Base-by-base conservation (phyloP, 345 rosid genomes). In the Populus tremula region DNA sequence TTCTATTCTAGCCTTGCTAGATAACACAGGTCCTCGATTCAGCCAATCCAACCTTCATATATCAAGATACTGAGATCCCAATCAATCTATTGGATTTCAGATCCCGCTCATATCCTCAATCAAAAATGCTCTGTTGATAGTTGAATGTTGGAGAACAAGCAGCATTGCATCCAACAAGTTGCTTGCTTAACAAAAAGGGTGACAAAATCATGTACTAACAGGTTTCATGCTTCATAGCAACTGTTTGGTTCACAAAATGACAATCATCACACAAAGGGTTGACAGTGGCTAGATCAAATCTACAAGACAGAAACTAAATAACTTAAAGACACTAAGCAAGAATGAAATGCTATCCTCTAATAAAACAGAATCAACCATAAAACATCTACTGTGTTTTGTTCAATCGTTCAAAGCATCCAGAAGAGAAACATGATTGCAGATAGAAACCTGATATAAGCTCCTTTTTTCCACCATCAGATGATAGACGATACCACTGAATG, bases 401-500 rank as follows among this genome's bases (percentile, higher is more conserved):
- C 31, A 25, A 23, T 25, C 54, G 53, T 25, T 5, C 36, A 38
- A 9, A 39, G 29, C 63, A 73, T 62, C 54, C 69, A 4, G 23
- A 61, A 61, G 18, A 35, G 23, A 16, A 62, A 17, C 41, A 27
- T 56, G 29, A 61, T 39, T 54, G 38, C n/a, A 31, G 62, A 20
- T 39, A 49, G 35, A 54, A 77, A 96, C 99, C 99, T 87, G 99
- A 94, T 84, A 96, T 93, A 76, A 84, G 90, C 79, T 91, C 95
- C 84, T 80, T 93, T 84, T 92, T 92, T 76, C 89, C 91, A 76
- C 81, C 88, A 78, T 91, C 98, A 67, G 92, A 82, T 74, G 90
- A 85, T 61, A 91, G 82, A 39, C 97, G 94, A 79, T 89, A 90
- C 98, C 99, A 96, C 65, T 92, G 99, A 73, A 92, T 86, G 66